Conservation (phyloP, 768 basidiomycete species). For the Boletus eberwhitei region DNA sequence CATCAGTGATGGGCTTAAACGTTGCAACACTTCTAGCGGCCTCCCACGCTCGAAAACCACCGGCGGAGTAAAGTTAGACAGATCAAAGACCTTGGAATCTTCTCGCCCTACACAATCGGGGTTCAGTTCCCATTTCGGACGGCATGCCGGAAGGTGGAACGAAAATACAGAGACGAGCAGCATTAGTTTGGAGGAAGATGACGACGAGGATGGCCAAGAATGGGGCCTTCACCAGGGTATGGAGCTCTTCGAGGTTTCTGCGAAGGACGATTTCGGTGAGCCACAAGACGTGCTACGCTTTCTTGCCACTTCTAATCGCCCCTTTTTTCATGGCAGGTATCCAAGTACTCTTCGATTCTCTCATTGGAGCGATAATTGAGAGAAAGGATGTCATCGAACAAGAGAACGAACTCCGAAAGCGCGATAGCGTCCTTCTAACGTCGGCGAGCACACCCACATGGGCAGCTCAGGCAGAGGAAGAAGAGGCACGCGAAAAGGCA, state of each 20-base stretch:
- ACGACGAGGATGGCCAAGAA: conserved; percentile 51
- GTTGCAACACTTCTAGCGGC: conserved; percentile 48
- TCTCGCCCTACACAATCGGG: conserved; percentile 49
- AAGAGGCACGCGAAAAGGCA: conserved; percentile 62
- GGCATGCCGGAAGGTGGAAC: conserved; percentile 49
- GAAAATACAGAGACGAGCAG: conserved; percentile 59
- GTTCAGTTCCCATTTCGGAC: conserved; percentile 56
- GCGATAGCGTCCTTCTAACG: conserved; percentile 80
- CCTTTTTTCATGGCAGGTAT: conserved; percentile 52
- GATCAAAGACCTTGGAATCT: conserved; percentile 36
- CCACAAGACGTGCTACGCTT: neutral
- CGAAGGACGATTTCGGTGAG: conserved; percentile 81
- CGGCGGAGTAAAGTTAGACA: conserved; percentile 31
- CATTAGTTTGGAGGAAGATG: conserved; percentile 65
- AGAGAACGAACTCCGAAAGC: conserved; percentile 75
- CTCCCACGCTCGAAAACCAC: conserved; percentile 51
- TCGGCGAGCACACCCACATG: conserved; percentile 63
- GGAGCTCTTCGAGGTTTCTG: conserved; percentile 88
- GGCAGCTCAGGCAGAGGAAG: conserved; percentile 78
- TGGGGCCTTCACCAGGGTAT: conserved; percentile 82
- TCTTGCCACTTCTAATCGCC: conserved; percentile 14
- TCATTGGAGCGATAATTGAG: conserved; percentile 77
- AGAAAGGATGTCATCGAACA: conserved; percentile 76
- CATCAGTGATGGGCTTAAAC: conserved; percentile 48
- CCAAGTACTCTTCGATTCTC: conserved; percentile 70